These are phyloP conservation scores for Paragyromitra xinjiangensis DNA, from an alignment of 495 filamentous ascomycete genomes.

Conservation along the genomic window DNA sequence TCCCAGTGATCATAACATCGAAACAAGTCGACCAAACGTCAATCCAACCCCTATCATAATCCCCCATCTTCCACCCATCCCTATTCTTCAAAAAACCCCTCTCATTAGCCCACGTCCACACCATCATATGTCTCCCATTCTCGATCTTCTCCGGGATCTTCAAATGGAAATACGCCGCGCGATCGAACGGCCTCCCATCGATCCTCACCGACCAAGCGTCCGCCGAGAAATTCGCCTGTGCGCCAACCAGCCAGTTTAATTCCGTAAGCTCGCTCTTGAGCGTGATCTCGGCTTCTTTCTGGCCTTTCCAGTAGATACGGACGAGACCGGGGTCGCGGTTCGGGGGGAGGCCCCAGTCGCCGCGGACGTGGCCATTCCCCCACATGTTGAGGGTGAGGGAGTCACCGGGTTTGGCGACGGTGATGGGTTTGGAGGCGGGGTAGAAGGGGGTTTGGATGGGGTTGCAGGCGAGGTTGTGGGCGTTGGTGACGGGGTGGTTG, in stretches of 20 bases:
- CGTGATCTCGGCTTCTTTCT: conserved; percentile 30
- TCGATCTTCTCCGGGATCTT: conserved; percentile 1
- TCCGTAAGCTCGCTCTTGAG: conserved; percentile 21
- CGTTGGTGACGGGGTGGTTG: conserved; percentile 14
- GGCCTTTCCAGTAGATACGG: conserved; percentile 45
- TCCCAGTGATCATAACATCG: conserved; percentile 29
- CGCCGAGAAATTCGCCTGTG: conserved; percentile 46
- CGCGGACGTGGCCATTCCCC: conserved; percentile 44
- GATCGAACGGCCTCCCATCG: conserved; percentile 22
- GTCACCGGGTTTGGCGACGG: conserved; percentile 41
- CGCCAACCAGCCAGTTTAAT: conserved; percentile 38
- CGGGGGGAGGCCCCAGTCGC: conserved; percentile 21
- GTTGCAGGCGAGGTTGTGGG: conserved; percentile 21
- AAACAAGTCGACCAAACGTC: conserved; percentile 44
- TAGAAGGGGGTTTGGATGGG: conserved; percentile 16
- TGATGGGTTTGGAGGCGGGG: conserved; percentile 10
- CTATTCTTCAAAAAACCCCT: conserved; percentile 11
- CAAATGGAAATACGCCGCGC: conserved; percentile 49
- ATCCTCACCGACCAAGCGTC: conserved; percentile 13
- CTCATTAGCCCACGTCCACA: conserved; percentile 27
- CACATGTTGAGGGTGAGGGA: conserved; percentile 29
- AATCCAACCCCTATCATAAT: conserved; percentile 34
- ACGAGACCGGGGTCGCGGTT: conserved; percentile 49
- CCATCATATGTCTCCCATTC: conserved; percentile 14
- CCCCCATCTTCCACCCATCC: conserved; percentile 15